Evolutionary conservation across 2,329 filamentous ascomycete genomes (phyloP).

Genomic region (Westerdykella aurantiaca): DNA sequence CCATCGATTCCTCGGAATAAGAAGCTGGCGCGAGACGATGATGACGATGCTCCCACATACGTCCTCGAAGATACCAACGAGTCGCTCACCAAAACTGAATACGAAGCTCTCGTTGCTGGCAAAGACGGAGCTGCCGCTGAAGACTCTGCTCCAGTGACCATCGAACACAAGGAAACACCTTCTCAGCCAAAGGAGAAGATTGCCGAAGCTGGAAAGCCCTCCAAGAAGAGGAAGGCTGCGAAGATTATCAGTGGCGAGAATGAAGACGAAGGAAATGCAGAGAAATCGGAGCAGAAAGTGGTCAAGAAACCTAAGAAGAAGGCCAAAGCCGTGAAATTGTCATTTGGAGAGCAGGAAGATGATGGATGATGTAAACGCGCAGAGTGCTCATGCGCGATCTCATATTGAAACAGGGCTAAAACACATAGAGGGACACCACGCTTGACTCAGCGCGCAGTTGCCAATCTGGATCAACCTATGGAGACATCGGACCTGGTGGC

Average conservation of each 20-base stretch:
- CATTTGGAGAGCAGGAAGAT: slow-evolving; percentile 33
- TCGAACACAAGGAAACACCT: slow-evolving; percentile 1
- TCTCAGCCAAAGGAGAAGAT: slow-evolving; percentile 23
- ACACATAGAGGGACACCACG: no score
- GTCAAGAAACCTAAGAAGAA: slow-evolving; percentile 34
- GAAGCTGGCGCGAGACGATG: slow-evolving; percentile 50
- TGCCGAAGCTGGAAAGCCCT: slow-evolving; percentile 25
- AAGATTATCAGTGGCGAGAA: slow-evolving; percentile 32
- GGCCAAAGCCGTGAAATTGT: slow-evolving; percentile 33
- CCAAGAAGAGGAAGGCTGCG: slow-evolving; percentile 36
- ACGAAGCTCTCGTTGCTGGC: slow-evolving; percentile 39
- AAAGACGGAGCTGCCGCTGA: slow-evolving; percentile 17
- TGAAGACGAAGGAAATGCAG: slow-evolving; percentile 11
- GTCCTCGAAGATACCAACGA: slow-evolving; percentile 68
- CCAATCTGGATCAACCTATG: no score
- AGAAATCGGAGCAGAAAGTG: slow-evolving; percentile 11
- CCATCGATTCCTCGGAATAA: slow-evolving; percentile 41
- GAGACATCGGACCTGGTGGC: no score
- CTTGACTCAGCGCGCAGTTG: no score
- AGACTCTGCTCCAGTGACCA: slow-evolving; percentile 1
- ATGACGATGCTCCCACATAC: slow-evolving; percentile 69
- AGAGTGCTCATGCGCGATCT: no score
- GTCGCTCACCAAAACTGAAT: slow-evolving; percentile 49
- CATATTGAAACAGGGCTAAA: no score
- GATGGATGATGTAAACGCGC: slow-evolving; percentile 8